Percentiles rank a stretch among this genome's conserved stretches.
phyloP scores from a whole-genome alignment of 345 rosid genomes.

The Draba incana region DNA sequence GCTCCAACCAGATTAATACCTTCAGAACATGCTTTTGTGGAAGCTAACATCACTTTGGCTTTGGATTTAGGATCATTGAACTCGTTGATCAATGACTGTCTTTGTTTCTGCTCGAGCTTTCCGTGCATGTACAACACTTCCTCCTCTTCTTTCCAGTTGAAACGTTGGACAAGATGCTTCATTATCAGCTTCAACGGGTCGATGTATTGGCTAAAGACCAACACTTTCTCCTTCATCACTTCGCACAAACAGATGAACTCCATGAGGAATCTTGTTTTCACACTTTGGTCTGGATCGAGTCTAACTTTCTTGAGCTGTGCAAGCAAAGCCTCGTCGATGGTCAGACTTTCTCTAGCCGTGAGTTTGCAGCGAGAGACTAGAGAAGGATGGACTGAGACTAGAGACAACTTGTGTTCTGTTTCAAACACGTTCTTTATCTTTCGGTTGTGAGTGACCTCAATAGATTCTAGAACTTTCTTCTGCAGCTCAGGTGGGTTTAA shows the following conservation, averaged over 20 bases:
- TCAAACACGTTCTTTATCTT: slow-evolving; percentile 33
- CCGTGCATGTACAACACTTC: slow-evolving; percentile 64
- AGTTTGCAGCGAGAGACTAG: slow-evolving; percentile 47
- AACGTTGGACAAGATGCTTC: slow-evolving; percentile 45
- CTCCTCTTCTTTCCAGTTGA: slow-evolving; percentile 49
- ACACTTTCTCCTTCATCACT: slow-evolving; percentile 54
- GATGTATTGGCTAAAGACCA: slow-evolving; percentile 66
- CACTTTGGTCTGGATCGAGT: slow-evolving; percentile 52
- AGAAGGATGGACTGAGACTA: slow-evolving; percentile 70
- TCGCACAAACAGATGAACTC: slow-evolving; percentile 50
- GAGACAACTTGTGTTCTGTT: slow-evolving; percentile 46
- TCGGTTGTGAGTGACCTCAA: slow-evolving; percentile 35
- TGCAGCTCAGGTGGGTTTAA: slow-evolving; percentile 44
- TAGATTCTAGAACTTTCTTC: slow-evolving; percentile 40
- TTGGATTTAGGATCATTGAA: slow-evolving; percentile 58
- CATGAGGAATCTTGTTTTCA: slow-evolving; percentile 60
- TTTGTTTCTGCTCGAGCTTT: slow-evolving; percentile 37
- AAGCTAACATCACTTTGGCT: slow-evolving; percentile 68
- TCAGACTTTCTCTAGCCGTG: slow-evolving; percentile 17
- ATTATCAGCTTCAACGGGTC: slow-evolving; percentile 55
- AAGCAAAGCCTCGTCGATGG: slow-evolving; percentile 31
- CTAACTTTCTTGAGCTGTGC: slow-evolving; percentile 36
- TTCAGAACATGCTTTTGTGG: slow-evolving; percentile 70
- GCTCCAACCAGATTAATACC: slow-evolving; percentile 79
- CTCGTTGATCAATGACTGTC: slow-evolving; percentile 52